A percentile compares a stretch with the other conserved stretches of the same genome.
Conservation (phyloP, 768 basidiomycete genomes). For the Phylloporus rhodoxanthus region DNA sequence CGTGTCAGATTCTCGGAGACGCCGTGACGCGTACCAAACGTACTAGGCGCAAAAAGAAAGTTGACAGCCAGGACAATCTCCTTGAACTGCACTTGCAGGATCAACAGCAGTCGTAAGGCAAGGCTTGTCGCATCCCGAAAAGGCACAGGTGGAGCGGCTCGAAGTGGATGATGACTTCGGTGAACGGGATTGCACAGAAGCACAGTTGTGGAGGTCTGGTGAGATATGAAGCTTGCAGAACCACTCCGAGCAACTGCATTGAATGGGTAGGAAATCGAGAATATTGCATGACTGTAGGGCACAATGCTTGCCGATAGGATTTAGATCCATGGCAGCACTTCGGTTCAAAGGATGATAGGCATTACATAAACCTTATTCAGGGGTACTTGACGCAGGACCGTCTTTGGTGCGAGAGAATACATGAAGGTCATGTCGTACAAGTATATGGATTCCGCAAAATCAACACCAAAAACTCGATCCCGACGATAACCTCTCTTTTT, state of each 20-base stretch:
- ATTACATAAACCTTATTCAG: conserved; percentile 2
- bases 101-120: conserved; percentile 38
- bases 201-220: conserved; percentile 57
- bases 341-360: background rate
- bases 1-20: conserved; percentile 7
- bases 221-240: conserved; percentile 64
- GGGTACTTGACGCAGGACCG: no score
- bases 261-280: conserved; percentile 74
- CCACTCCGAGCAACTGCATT: conserved; percentile 51
- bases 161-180: conserved; percentile 6
- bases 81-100: conserved; percentile 1
- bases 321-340: conserved; percentile 34
- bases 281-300: conserved; percentile 51
- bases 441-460: conserved; percentile 1
- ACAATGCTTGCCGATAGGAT: conserved; percentile 61
- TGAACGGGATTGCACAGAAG: conserved; percentile 8
- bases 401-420: conserved; percentile 9
- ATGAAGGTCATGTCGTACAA: conserved; percentile 1
- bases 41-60: conserved; percentile 63
- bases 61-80: conserved; percentile 48
- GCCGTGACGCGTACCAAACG: conserved; percentile 10
- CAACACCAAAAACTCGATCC: conserved; percentile 10
- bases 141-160: conserved; percentile 45
- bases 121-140: conserved; percentile 47
- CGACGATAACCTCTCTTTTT: conserved; percentile 12